These are phyloP conservation scores for Mytilinidion resinicola DNA, from an alignment of 495 filamentous ascomycete genomes.

Conservation along the genomic window DNA sequence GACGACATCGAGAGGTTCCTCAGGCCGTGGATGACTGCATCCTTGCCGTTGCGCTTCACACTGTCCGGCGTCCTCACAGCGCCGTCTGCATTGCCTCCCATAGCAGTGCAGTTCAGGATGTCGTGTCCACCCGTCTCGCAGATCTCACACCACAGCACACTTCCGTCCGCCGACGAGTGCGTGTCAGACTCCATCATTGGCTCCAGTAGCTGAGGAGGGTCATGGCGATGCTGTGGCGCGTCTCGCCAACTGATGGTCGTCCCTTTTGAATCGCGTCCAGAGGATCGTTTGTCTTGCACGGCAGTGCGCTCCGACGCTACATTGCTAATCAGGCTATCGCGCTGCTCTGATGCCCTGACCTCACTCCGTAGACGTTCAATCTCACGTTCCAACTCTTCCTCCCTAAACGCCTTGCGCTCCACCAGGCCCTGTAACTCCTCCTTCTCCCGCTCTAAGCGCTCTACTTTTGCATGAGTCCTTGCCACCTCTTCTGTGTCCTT, in stretches of 20 bases:
- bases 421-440: constrained; percentile 64
- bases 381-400: constrained; percentile 88
- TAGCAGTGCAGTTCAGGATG: constrained; percentile 73
- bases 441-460: constrained; percentile 68
- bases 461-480: constrained; percentile 49
- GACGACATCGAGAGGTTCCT: constrained; percentile 38
- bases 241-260: constrained; percentile 47
- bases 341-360: constrained; percentile 18
- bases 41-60: constrained; percentile 37
- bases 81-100: constrained; percentile 13
- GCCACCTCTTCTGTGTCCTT: constrained; percentile 48
- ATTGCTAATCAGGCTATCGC: constrained; percentile 48
- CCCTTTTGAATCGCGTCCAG: constrained; percentile 52
- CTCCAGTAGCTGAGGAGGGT: constrained; percentile 31
- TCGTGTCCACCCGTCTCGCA: constrained; percentile 92
- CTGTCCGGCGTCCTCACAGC: constrained; percentile 6
- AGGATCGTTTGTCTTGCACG: constrained; percentile 43
- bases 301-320: constrained; percentile 35
- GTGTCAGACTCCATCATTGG: constrained; percentile 68
- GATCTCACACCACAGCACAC: constrained; percentile 86
- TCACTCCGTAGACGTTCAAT: constrained; percentile 55
- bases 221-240: constrained; percentile 14
- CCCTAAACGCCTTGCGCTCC: constrained; percentile 64
- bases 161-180: constrained; percentile 65
- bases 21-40: constrained; percentile 43